Conservation (phyloP, 495 filamentous ascomycete species). For the Aspergillus bridgeri region DNA sequence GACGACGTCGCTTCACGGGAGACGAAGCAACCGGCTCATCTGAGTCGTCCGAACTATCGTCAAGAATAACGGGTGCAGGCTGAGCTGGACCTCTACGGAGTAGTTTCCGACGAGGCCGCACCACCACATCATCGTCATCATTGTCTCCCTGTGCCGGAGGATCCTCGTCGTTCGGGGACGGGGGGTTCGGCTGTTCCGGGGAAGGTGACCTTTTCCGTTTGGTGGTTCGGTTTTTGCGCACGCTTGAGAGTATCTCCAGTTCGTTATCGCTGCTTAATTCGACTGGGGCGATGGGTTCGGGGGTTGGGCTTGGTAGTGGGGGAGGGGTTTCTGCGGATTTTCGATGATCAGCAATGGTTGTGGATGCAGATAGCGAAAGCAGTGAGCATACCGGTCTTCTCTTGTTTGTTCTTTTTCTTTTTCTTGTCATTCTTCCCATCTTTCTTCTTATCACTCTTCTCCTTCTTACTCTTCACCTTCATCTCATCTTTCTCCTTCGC, state of each 20-base stretch:
- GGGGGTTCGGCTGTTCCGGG: background rate
- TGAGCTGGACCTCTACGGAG: conserved; percentile 26
- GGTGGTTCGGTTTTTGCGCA: conserved; percentile 11
- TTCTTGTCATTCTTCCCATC: background rate
- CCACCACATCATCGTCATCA: conserved; percentile 24
- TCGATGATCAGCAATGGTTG: background rate
- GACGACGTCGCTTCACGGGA: conserved; percentile 24
- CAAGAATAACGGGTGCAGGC: conserved; percentile 14
- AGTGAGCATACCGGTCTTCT: background rate
- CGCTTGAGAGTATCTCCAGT: conserved; percentile 15
- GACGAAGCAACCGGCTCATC: conserved; percentile 28
- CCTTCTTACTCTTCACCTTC: background rate
- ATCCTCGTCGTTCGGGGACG: background rate
- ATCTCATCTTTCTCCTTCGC: background rate
- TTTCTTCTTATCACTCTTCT: background rate
- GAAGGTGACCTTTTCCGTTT: conserved; percentile 20
- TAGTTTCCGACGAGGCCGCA: conserved; percentile 31
- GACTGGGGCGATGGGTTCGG: background rate
- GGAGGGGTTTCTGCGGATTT: background rate
- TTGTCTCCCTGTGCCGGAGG: conserved; percentile 20
- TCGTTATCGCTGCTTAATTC: conserved; percentile 18
- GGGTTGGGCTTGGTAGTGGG: background rate
- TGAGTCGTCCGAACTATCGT: conserved; percentile 25
- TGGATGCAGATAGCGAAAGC: no score
- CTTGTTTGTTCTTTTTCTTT: background rate